phyloP scores from a whole-genome alignment of 108 stramenopile genomes.

The Nannochloropsis gaditana region DNA sequence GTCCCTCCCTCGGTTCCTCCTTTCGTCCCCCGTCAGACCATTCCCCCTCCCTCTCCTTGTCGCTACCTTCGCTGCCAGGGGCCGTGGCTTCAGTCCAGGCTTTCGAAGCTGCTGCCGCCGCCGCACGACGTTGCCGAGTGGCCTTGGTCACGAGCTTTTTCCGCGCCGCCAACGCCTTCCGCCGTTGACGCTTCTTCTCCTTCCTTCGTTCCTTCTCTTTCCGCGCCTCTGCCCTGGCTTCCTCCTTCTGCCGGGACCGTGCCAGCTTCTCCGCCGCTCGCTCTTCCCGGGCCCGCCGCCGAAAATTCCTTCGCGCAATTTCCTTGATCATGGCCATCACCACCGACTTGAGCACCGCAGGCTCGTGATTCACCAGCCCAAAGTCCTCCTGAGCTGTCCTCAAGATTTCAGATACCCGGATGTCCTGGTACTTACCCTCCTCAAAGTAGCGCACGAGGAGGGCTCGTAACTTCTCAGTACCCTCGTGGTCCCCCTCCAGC shows the following conservation, averaged over 20 bases:
- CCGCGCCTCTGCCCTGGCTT: not conserved
- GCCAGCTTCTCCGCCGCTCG: not conserved
- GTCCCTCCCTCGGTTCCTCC: not conserved
- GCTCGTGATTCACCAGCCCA: not conserved
- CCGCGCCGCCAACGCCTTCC: not conserved
- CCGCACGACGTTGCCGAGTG: not conserved
- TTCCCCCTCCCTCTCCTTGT: not conserved
- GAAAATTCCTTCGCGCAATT: not conserved
- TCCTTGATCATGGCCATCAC: conserved; percentile 17
- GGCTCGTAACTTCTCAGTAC: not conserved
- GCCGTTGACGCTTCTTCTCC: not conserved
- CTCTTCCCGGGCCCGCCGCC: not conserved
- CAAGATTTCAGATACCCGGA: not conserved
- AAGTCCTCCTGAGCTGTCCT: not conserved
- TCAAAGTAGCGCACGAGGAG: not conserved
- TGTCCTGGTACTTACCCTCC: not conserved
- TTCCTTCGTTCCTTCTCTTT: not conserved
- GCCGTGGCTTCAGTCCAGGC: not conserved
- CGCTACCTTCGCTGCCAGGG: not conserved
- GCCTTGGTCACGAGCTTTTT: not conserved
- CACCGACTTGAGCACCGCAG: not conserved
- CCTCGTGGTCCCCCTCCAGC: not conserved
- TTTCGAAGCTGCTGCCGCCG: not conserved
- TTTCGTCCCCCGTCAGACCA: too few species aligned
- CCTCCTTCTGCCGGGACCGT: not conserved